Base-by-base conservation (phyloP, 2,329 filamentous ascomycete species). In the Colletotrichum theobromicola region DNA sequence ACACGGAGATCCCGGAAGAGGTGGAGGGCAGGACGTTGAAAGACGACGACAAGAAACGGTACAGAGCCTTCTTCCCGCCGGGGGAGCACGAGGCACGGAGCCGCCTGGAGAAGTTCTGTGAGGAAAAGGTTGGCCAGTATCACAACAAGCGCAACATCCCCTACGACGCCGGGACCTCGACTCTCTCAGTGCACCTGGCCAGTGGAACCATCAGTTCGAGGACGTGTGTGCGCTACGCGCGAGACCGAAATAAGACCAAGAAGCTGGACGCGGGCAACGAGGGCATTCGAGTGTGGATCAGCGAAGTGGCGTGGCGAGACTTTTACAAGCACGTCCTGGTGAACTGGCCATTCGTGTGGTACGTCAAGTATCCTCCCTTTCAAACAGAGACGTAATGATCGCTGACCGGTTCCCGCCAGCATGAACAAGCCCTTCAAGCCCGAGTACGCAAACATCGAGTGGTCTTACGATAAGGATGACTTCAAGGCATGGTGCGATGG, bases 321-420 rank as follows among this genome's bases (percentile, higher is more conserved):
- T 97, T 97, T 80, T 97, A 97, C 85, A 95, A 93, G 79, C 94
- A 97, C 81, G 94, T 98, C 4, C 85, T 98, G 7, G 94, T 93
- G 1, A 87, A 96, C 75, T 98, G 95, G 94, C 96, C 96, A 0
- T 96, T 95, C 79, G 87, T 95, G 8, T 95, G 93, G 92, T 92
- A 83, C 80, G 88, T 82, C 30, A 16, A 32, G 6, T 24, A 12
- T 61, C 30, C 30, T 63, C 16, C 37, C 21, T 28, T 28, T 32
- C 26, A 12, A 50, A 46, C 32, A n/a, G 24, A 30, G 32, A 37
- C 16, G 24, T 4, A 57, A 26, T 34, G 24, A 30, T 60, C 30
- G 8, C 69, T 66, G 34, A 67, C 28, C 3, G 13, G 30, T 15
- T 6, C 10, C 76, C n/a, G 67, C 18, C 32, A 82, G 85, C 68